Conservation (phyloP, 2,329 filamentous ascomycete species). For the Fusarium udum region DNA sequence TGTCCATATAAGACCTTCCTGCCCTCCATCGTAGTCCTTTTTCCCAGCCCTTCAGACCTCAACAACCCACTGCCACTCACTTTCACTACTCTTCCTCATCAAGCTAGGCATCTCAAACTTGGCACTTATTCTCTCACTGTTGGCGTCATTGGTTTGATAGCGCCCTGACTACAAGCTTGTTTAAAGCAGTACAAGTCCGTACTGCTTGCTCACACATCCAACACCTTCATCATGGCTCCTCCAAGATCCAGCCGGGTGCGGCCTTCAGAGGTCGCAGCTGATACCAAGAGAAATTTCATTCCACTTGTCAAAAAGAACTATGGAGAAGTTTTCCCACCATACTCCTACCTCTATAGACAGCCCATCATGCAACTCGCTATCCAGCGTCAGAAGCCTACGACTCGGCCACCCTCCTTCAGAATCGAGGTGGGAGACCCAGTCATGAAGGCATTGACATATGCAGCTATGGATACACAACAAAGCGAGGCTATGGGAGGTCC, state of each 20-base stretch:
- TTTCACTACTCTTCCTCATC: conserved; percentile 5
- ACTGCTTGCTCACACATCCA: neutral
- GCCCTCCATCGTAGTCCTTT: conserved; percentile 29
- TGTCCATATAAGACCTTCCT: conserved; percentile 41
- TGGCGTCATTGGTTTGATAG: conserved; percentile 10
- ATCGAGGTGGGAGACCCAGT: conserved; percentile 68
- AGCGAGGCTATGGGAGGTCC: conserved; percentile 47
- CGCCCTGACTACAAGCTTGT: neutral
- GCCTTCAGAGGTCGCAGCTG: conserved; percentile 72
- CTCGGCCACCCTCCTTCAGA: conserved; percentile 57
- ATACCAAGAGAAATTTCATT: conserved; percentile 76
- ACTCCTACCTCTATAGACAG: conserved; percentile 67
- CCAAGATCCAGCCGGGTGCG: conserved; percentile 47
- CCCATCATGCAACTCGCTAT: conserved; percentile 58
- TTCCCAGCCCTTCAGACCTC: conserved; percentile 11
- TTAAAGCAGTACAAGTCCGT: neutral
- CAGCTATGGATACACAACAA: conserved; percentile 50
- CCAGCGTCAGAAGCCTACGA: conserved; percentile 47
- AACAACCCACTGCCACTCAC: conserved; percentile 21
- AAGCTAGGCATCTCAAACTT: neutral
- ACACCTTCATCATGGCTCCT: conserved; percentile 44
- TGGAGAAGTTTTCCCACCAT: conserved; percentile 62
- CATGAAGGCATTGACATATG: conserved; percentile 68
- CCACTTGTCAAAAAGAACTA: conserved; percentile 69
- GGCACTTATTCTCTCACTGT: neutral